Evolutionary conservation across 2,329 filamentous ascomycete genomes (phyloP).

Genomic region (Fusarium sp.): DNA sequence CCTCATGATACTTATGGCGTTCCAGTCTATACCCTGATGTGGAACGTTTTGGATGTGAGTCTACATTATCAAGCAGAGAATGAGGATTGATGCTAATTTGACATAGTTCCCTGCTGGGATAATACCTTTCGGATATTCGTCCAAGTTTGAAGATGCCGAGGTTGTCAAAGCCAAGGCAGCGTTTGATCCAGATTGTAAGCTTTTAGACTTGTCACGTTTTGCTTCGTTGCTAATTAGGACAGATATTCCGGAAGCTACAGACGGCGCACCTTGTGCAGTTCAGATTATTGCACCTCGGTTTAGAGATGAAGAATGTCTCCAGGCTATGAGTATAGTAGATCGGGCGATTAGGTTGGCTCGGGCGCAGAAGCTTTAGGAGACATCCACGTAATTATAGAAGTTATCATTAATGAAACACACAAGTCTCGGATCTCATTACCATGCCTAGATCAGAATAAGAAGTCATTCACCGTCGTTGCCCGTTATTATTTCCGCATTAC

Average conservation of each 20-base stretch:
- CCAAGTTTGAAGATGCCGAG: constrained; percentile 30
- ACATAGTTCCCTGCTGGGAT: constrained; percentile 42
- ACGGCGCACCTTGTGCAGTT: constrained; percentile 38
- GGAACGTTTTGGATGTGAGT: constrained; percentile 44
- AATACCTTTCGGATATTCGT: constrained; percentile 33
- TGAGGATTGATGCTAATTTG: neutral
- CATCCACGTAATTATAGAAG: no score
- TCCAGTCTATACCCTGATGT: constrained; percentile 43
- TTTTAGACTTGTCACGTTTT: accelerated
- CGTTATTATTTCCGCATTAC: neutral
- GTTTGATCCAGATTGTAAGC: constrained; percentile 45
- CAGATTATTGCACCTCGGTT: constrained; percentile 40
- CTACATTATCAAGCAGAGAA: accelerated
- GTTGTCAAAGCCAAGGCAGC: constrained; percentile 23
- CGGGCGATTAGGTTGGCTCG: neutral
- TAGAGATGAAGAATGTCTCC: constrained; percentile 43
- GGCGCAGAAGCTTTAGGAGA: constrained; percentile 7
- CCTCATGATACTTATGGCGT: constrained; percentile 44
- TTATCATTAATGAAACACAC: accelerated
- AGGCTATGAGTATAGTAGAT: constrained; percentile 40
- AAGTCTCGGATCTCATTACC: neutral
- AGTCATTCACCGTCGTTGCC: accelerated
- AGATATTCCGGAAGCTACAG: constrained; percentile 34
- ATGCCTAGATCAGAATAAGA: neutral
- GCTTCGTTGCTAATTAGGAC: neutral